Evolutionary conservation across 768 basidiomycete species (phyloP).

Genomic region (Hydnomerulius pinastri): DNA sequence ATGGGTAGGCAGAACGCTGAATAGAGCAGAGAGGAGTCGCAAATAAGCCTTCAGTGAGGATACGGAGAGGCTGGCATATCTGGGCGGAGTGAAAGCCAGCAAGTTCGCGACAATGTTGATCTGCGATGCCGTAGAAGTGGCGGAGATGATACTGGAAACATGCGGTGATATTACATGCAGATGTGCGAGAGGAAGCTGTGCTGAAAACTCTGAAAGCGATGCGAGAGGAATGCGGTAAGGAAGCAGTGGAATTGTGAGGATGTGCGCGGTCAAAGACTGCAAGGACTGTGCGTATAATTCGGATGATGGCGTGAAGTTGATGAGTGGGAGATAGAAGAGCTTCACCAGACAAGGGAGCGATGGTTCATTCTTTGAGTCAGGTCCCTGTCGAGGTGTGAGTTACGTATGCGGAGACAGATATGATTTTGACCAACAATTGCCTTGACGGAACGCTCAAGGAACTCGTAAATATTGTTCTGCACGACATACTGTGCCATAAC

Average conservation of each 20-base stretch:
- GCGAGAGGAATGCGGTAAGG: slow-evolving; percentile 71
- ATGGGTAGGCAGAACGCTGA: slow-evolving; percentile 55
- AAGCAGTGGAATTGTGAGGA: slow-evolving; percentile 75
- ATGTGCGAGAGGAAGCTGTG: slow-evolving; percentile 58
- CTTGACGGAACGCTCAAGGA: slow-evolving; percentile 18
- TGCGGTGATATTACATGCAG: slow-evolving; percentile 35
- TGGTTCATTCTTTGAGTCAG: slow-evolving; percentile 51
- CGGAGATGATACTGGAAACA: slow-evolving; percentile 31
- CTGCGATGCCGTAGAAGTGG: slow-evolving; percentile 32
- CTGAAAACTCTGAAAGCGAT: slow-evolving; percentile 64
- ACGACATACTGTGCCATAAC: slow-evolving; percentile 49
- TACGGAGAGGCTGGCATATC: slow-evolving; percentile 52
- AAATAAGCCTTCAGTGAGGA: slow-evolving; percentile 55
- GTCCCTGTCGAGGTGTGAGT: slow-evolving; percentile 41
- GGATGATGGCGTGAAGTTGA: slow-evolving; percentile 33
- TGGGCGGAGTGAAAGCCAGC: slow-evolving; percentile 60
- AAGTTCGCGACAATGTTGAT: slow-evolving; percentile 76
- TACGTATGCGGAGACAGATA: background rate
- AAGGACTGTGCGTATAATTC: slow-evolving; percentile 33
- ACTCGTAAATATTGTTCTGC: slow-evolving; percentile 44
- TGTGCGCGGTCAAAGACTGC: slow-evolving; percentile 45
- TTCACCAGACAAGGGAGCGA: slow-evolving; percentile 31
- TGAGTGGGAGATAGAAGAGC: slow-evolving; percentile 26
- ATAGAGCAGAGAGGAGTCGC: slow-evolving; percentile 47
- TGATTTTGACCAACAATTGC: slow-evolving; percentile 48